Conservation (phyloP, 1,284 basidiomycete genomes). For the Cryptococcus jaspeensis region DNA sequence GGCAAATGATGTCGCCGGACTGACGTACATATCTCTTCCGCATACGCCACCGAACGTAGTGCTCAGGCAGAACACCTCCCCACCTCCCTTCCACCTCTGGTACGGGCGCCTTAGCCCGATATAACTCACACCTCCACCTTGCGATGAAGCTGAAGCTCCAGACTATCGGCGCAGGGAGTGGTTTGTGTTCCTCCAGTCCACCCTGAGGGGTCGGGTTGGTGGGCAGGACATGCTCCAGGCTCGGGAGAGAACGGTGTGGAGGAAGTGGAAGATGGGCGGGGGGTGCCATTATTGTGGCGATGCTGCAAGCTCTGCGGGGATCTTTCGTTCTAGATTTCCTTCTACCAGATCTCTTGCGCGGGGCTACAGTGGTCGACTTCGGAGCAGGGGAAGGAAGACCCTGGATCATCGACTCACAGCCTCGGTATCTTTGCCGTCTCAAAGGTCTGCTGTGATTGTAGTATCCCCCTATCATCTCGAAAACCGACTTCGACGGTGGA, state of each 20-base stretch:
- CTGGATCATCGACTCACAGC: slow-evolving; percentile 44
- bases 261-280: slow-evolving; percentile 35
- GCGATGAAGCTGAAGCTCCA: slow-evolving; percentile 46
- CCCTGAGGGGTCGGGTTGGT: slow-evolving; percentile 30
- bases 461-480: slow-evolving; percentile 71
- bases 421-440: slow-evolving; percentile 70
- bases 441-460: slow-evolving; percentile 65
- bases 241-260: slow-evolving; percentile 34
- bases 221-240: slow-evolving; percentile 34
- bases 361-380: too few relatives aligned
- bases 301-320: slow-evolving; percentile 28
- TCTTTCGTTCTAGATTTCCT: slow-evolving; percentile 27
- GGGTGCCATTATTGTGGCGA: slow-evolving; percentile 35
- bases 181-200: neutral
- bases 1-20: too few relatives aligned
- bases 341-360: slow-evolving; percentile 15
- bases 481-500: slow-evolving; percentile 94
- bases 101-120: slow-evolving; percentile 21
- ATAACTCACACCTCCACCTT: slow-evolving; percentile 39
- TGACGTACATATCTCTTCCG: slow-evolving; percentile 3
- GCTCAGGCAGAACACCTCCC: slow-evolving; percentile 42
- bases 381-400: too few relatives aligned
- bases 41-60: slow-evolving; percentile 44
- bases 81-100: slow-evolving; percentile 30
- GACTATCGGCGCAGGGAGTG: slow-evolving; percentile 35